Evolutionary conservation across 2,329 filamentous ascomycete genomes (phyloP), one percentile per base, ranked within the genome.

Genomic region (Corniculantispora saksenae): DNA sequence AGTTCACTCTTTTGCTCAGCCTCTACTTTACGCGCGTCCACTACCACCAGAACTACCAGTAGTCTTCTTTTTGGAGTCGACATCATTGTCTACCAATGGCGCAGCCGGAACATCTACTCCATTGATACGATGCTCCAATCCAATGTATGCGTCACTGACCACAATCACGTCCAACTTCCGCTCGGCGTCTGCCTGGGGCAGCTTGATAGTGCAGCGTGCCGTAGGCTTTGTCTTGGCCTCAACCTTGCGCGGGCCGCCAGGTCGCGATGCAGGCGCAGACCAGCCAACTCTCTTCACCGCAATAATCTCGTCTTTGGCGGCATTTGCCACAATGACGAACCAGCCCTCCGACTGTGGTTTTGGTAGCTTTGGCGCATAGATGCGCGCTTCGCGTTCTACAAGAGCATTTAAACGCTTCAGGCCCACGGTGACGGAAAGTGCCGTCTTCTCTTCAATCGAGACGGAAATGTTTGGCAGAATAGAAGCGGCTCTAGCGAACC

Each of bases 341-440:
- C 90, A 98, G 0, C 94, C 94, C 73, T 99, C 95, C 0, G 89
- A 95, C 77, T 99, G 95, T 19, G 93, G 89, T 78, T 99, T 99
- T 1, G 94, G 94, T 79, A 97, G 98, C 25, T 86, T 85, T 3
- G 96, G 94, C 0, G 95, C 93, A 71, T 90, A 97, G 74, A 97
- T 91, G 67, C 90, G 86, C 57, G 86, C 89, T 1, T 93, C 91
- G 10, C 83, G 80, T 73, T 90, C 85, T 15, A 82, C 80, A 4
- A 90, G 77, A 1, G 85, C 74, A 76, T 97, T 97, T 58, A 85
- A 79, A 0, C 94, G 88, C 50, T 81, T 82, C 17, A 97, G 75
- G 2, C 79, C 78, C 13, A 95, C 80, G 0, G 84, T 86, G 3
- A 97, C 73, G 0, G 86, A 86, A 1, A 85, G 77, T 0, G 89